Percentiles rank a stretch among this genome's conserved stretches.
Evolutionary conservation across 2,329 filamentous ascomycete genomes (phyloP).

Genomic region (Colletotrichum limetticola): DNA sequence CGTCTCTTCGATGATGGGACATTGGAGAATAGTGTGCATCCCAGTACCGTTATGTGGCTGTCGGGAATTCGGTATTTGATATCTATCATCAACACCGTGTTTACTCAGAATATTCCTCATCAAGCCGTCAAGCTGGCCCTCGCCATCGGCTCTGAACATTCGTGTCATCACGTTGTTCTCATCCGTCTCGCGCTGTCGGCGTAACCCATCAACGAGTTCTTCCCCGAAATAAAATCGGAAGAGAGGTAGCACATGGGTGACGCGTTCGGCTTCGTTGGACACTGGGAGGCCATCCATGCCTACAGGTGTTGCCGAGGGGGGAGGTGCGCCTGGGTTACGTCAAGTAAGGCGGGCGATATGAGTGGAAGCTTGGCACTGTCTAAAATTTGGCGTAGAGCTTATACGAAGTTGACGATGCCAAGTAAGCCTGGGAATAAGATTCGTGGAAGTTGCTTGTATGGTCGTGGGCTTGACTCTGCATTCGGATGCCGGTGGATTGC

Average conservation of each 20-base stretch:
- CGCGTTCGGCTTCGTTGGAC: background rate
- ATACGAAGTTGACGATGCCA: background rate
- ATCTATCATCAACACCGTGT: too few relatives aligned
- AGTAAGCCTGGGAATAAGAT: background rate
- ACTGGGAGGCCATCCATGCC: background rate
- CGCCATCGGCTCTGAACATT: too few relatives aligned
- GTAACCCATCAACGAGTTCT: background rate
- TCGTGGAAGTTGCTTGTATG: background rate
- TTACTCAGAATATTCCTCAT: too few relatives aligned
- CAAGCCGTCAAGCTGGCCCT: too few relatives aligned
- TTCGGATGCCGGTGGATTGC: background rate
- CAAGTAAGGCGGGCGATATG: background rate
- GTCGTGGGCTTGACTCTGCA: background rate
- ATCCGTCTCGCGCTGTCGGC: background rate
- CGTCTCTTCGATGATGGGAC: constrained; percentile 49
- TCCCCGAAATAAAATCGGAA: background rate
- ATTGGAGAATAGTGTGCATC: constrained; percentile 59
- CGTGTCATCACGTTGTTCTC: background rate
- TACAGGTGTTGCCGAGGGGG: background rate
- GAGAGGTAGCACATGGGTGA: background rate
- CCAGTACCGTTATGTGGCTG: constrained; percentile 43
- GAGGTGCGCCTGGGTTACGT: too few relatives aligned
- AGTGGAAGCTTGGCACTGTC: background rate
- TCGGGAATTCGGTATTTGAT: constrained; percentile 38
- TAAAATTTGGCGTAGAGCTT: background rate